These are phyloP conservation scores for Flaveria linearis DNA, from an alignment of 129 eudicot genomes.

Conservation along the genomic window DNA sequence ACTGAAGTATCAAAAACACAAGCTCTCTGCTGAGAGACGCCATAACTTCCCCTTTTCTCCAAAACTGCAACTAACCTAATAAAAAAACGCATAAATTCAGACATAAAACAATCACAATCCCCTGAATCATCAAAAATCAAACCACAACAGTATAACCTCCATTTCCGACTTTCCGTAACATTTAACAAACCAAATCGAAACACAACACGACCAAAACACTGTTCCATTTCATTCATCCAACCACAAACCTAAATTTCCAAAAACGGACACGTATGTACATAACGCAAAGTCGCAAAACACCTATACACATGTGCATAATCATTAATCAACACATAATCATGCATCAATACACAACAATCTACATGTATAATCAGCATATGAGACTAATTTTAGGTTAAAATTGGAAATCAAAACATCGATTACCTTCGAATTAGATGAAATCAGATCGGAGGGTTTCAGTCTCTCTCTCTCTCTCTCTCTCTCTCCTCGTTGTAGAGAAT, in stretches of 20 bases:
- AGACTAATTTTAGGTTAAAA: constrained; percentile 20
- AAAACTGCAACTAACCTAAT: constrained; percentile 25
- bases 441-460: constrained; percentile 56
- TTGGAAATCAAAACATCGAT: constrained; percentile 32
- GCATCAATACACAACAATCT: constrained; percentile 22
- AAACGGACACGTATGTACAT: constrained; percentile 14
- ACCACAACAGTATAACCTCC: constrained; percentile 17
- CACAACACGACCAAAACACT: neutral
- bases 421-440: constrained; percentile 41
- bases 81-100: constrained; percentile 23
- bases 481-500: constrained; percentile 40
- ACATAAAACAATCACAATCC: constrained; percentile 6
- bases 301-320: neutral
- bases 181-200: neutral
- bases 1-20: constrained; percentile 76
- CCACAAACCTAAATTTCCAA: constrained; percentile 36
- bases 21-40: constrained; percentile 71
- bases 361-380: constrained; percentile 13
- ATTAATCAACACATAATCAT: constrained; percentile 9
- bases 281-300: constrained; percentile 3
- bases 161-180: neutral
- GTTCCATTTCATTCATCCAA: constrained; percentile 12
- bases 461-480: constrained; percentile 5
- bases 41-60: constrained; percentile 45
- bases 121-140: constrained; percentile 17